A percentile compares a stretch with the other conserved stretches of the same genome.
These are phyloP conservation scores for Nepenthes mirabilis DNA, from an alignment of 148 eudicot genomes.

Conservation along the genomic window DNA sequence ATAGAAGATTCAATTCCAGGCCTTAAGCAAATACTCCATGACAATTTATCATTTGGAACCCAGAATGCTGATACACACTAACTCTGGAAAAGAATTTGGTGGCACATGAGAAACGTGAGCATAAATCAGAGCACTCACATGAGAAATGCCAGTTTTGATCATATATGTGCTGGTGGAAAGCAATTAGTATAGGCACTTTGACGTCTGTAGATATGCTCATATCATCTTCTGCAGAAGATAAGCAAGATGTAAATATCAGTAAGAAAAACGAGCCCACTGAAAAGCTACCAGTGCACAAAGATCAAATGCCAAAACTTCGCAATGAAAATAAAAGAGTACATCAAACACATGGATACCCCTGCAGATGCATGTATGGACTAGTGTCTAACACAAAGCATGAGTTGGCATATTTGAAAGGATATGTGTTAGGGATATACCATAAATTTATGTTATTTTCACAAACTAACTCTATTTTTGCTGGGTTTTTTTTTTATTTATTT, in stretches of 20 bases:
- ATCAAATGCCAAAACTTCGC: neutral
- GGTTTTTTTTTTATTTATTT: too few species aligned
- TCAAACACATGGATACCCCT: too few species aligned
- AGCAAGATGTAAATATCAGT: constrained; percentile 7
- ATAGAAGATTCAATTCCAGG: too few species aligned
- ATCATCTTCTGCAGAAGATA: constrained; percentile 69
- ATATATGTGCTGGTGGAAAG: constrained; percentile 75
- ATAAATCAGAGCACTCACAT: constrained; percentile 41
- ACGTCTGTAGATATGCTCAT: constrained; percentile 72
- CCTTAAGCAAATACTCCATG: too few species aligned
- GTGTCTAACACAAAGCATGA: too few species aligned
- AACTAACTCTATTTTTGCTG: too few species aligned
- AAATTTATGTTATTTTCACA: too few species aligned
- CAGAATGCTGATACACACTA: neutral
- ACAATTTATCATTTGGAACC: too few species aligned
- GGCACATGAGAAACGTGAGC: constrained; percentile 2
- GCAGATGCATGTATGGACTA: too few species aligned
- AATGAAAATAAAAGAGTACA: too few species aligned
- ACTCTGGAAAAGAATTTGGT: neutral
- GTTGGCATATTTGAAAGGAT: too few species aligned
- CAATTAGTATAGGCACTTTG: constrained; percentile 70
- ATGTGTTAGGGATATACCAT: too few species aligned
- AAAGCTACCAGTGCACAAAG: neutral
- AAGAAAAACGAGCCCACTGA: neutral
- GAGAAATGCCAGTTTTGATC: constrained; percentile 81